phyloP scores from a whole-genome alignment of 2,329 filamentous ascomycete genomes.

The Fusarium piperis region DNA sequence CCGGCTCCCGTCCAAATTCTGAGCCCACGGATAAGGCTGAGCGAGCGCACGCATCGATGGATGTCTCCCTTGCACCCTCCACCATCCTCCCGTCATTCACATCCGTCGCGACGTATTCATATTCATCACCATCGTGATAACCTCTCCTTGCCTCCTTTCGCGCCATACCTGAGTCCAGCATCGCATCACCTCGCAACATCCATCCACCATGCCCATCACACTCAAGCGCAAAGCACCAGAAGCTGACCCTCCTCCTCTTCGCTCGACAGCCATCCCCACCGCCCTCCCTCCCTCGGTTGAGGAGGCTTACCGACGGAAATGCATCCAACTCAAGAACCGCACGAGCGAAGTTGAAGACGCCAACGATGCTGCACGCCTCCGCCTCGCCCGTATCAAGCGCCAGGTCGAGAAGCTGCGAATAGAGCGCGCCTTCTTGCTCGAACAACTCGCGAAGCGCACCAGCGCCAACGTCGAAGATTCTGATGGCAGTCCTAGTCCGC shows the following conservation, averaged over 20 bases:
- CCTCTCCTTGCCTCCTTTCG: not conserved
- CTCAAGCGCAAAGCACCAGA: constrained; percentile 50
- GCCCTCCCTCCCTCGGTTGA: constrained; percentile 88
- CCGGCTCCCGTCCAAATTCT: constrained; percentile 13
- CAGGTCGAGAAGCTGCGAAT: constrained; percentile 92
- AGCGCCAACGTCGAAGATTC: constrained; percentile 81
- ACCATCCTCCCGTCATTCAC: constrained; percentile 6
- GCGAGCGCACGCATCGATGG: not conserved
- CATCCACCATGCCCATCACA: constrained; percentile 44
- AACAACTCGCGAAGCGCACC: constrained; percentile 78
- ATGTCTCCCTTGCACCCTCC: constrained; percentile 27
- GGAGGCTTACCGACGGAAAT: constrained; percentile 95
- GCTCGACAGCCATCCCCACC: constrained; percentile 61
- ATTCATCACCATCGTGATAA: constrained; percentile 1
- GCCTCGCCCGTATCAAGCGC: constrained; percentile 81
- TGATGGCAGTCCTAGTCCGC: constrained; percentile 81
- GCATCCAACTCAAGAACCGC: constrained; percentile 90
- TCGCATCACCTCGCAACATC: constrained; percentile 7
- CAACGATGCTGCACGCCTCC: constrained; percentile 84
- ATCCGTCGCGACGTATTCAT: not conserved
- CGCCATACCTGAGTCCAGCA: constrained; percentile 1
- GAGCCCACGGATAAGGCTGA: constrained; percentile 23
- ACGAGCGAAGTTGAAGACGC: constrained; percentile 91
- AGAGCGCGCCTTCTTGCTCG: constrained; percentile 79
- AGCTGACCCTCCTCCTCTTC: constrained; percentile 47